Evolutionary conservation across 805 yeast genomes (phyloP).

Genomic region (Novakomyces olei): DNA sequence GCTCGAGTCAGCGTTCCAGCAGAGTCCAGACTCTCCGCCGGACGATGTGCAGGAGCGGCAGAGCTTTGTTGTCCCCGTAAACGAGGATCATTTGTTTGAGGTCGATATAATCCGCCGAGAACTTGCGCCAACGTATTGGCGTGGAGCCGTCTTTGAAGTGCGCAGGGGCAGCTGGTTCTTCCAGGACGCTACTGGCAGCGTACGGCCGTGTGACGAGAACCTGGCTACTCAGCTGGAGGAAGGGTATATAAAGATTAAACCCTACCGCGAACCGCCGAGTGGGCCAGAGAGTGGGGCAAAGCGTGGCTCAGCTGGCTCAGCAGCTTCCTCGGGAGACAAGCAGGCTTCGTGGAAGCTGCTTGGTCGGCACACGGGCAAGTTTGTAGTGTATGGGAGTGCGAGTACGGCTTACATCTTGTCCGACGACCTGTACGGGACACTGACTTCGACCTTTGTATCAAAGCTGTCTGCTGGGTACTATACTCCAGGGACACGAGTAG

Average conservation of each 20-base stretch:
- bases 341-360: conserved; percentile 10
- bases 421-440: background rate
- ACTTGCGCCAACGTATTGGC: conserved; percentile 62
- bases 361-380: conserved; percentile 11
- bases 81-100: conserved; percentile 58
- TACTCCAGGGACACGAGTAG: too few relatives aligned
- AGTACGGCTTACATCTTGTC: conserved; percentile 11
- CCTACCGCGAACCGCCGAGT: conserved; percentile 12
- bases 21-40: conserved; percentile 7
- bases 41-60: conserved; percentile 4
- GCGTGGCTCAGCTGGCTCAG: background rate
- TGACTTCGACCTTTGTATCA: background rate
- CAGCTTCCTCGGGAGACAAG: too few relatives aligned
- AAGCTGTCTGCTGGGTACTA: background rate
- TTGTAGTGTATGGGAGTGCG: conserved; percentile 10
- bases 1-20: conserved; percentile 31
- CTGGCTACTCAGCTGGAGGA: conserved; percentile 38
- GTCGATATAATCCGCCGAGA: conserved; percentile 37
- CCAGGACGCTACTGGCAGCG: conserved; percentile 20
- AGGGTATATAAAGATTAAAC: conserved; percentile 24
- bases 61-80: conserved; percentile 30
- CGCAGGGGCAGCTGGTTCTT: conserved; percentile 73
- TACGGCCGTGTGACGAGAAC: conserved; percentile 28
- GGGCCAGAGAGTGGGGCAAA: background rate
- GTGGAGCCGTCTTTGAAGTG: conserved; percentile 64